Conservation (phyloP, 306 rosid species). For the Pueraria montana region DNA sequence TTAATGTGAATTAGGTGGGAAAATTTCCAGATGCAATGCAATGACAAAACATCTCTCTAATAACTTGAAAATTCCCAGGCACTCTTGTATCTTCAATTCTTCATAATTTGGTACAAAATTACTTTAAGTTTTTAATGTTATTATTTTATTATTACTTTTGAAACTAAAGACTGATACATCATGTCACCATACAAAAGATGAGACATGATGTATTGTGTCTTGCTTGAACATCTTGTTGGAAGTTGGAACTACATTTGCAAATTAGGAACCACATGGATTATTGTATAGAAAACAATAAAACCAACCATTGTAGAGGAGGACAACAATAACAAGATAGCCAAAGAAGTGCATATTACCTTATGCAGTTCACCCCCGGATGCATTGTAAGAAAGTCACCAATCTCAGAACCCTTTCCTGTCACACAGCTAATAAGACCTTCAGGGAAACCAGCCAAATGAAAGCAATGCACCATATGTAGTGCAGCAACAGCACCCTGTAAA, state of each 20-base stretch:
- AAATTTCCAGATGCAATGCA: constrained; percentile 6
- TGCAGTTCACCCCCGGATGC: constrained; percentile 86
- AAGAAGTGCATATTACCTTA: constrained; percentile 61
- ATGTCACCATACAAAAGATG: not conserved
- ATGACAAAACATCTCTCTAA: not conserved
- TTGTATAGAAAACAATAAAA: not conserved
- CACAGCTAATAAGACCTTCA: constrained; percentile 79
- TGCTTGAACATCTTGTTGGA: constrained; percentile 20
- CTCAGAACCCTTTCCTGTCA: constrained; percentile 91
- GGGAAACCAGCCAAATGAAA: constrained; percentile 95
- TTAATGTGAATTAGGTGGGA: constrained; percentile 28
- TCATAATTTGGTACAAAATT: not conserved
- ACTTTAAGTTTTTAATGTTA: not conserved
- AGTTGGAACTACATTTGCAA: constrained; percentile 9
- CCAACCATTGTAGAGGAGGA: not conserved
- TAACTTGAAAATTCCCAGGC: not conserved
- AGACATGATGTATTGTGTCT: not conserved
- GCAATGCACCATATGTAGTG: constrained; percentile 89
- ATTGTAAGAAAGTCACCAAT: constrained; percentile 93
- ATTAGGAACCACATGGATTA: constrained; percentile 9
- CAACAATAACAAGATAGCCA: constrained; percentile 8
- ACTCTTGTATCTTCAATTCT: not conserved
- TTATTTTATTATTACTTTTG: not conserved
- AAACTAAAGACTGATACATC: not conserved
- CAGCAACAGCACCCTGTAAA: constrained; percentile 84